Evolutionary conservation across 371 early-diverging fungal species (phyloP).

Genomic region (Blakeslea trispora): DNA sequence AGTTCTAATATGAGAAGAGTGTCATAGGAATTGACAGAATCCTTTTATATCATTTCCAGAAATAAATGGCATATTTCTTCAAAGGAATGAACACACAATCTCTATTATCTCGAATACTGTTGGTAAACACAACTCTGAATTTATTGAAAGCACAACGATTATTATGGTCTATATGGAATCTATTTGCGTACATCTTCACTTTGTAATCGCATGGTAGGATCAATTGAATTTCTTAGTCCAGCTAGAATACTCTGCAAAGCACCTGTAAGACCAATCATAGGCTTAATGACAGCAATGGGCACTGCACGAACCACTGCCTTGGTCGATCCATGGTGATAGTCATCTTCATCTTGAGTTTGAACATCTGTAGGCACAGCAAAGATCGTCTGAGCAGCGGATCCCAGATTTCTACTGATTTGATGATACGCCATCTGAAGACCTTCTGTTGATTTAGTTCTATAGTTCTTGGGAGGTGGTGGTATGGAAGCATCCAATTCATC

Average conservation of each 20-base stretch:
- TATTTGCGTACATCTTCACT: slow-evolving; percentile 88
- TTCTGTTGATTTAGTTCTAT: not conserved
- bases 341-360: slow-evolving; percentile 67
- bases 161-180: too few relatives aligned
- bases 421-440: slow-evolving; percentile 58
- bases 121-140: too few relatives aligned
- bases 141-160: too few relatives aligned
- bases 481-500: not conserved
- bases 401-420: slow-evolving; percentile 75
- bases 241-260: slow-evolving; percentile 91
- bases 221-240: slow-evolving; percentile 88
- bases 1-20: too few relatives aligned
- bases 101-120: too few relatives aligned
- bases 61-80: too few relatives aligned
- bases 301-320: slow-evolving; percentile 86
- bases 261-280: slow-evolving; percentile 95
- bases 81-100: too few relatives aligned
- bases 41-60: too few relatives aligned
- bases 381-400: slow-evolving; percentile 83
- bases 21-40: too few relatives aligned
- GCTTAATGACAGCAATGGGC: slow-evolving; percentile 92
- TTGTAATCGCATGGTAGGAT: slow-evolving; percentile 76
- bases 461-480: slow-evolving; percentile 1
- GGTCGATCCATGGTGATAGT: too few relatives aligned
- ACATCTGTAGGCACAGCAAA: slow-evolving; percentile 88